Base-by-base conservation (phyloP, 106 monocot genomes). In the Dactylorhiza incarnata region DNA sequence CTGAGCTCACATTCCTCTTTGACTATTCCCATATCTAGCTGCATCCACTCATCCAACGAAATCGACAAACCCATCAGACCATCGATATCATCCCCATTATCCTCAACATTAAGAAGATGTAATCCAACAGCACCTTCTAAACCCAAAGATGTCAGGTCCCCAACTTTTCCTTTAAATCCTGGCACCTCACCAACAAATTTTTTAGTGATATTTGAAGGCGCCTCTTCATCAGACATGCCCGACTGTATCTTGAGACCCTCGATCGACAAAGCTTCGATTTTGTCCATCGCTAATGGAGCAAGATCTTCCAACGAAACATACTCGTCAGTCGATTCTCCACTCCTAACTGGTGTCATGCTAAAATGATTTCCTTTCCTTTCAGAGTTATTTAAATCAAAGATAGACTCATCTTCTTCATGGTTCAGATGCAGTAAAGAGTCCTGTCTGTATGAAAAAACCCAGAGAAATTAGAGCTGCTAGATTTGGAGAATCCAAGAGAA, bases 221-320 rank as follows among this genome's bases (percentile, higher is more conserved):
- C 85, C 51, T 89, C 99, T 23, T 86, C 82, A 70, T 94, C 83
- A 13, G 89, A 83, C 94, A 99, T 82, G 63, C 94, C 99, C 50
- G 94, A 91, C 77, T 99, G 99, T 83, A 99, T 94, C 83, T 91
- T 91, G 20, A 99, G 78, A 19, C 99, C 99, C 74, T 99, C 99
- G 22, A 99, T 86, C 22, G 99, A 94, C 44, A 99, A 71, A 50
- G 99, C 89, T 82, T 99, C 99, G 44, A 99, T 90, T 72, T 99
- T 89, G 37, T 94, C 94, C 91, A 99, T 99, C 20, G 99, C 99
- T 75, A 89, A 77, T 37, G 99, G 99, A 75, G 99, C 91, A 79
- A 99, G 94, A 81, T 99, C 91, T 84, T 99, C 91, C 23, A 99
- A 81, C 12, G 94, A 94, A 46, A 99, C 94, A 78, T 89, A 99